Evolutionary conservation across 2,329 filamentous ascomycete genomes (phyloP).

Genomic region (Lasiodiplodia gonubiensis): DNA sequence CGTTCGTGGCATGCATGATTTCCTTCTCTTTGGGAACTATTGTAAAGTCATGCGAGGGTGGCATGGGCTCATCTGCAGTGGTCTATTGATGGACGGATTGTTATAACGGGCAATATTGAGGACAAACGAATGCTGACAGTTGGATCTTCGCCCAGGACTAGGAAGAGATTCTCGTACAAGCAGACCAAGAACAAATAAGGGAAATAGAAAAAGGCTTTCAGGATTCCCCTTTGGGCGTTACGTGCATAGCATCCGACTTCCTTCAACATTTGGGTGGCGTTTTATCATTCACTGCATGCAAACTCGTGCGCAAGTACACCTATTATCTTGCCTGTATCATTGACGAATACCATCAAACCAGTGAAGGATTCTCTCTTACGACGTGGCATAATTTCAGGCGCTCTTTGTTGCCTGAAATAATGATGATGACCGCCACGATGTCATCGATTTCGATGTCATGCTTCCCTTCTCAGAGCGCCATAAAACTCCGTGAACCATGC

Average conservation of each 20-base stretch:
- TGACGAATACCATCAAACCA: background rate
- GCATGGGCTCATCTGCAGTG: background rate
- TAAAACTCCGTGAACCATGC: conserved; percentile 16
- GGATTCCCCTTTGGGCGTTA: background rate
- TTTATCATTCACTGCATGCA: conserved; percentile 8
- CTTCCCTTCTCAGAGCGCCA: background rate
- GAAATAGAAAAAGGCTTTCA: background rate
- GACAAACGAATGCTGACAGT: conserved; percentile 29
- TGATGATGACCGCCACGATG: background rate
- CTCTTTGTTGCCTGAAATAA: background rate
- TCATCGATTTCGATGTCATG: background rate
- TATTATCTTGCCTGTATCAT: conserved; percentile 7
- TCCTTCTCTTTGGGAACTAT: background rate
- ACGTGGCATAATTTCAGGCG: background rate
- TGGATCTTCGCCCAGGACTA: conserved; percentile 56
- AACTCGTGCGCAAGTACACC: background rate
- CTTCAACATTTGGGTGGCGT: conserved; percentile 29
- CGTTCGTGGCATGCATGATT: background rate
- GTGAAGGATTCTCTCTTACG: background rate
- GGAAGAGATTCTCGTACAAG: conserved; percentile 72
- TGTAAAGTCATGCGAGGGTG: background rate
- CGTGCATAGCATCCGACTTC: background rate
- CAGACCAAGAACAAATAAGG: conserved; percentile 71
- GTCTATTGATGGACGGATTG: background rate
- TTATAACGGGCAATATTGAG: background rate